These are phyloP conservation scores for Colletotrichum tabaci DNA, from an alignment of 2,329 filamentous ascomycete species.

Conservation along the genomic window DNA sequence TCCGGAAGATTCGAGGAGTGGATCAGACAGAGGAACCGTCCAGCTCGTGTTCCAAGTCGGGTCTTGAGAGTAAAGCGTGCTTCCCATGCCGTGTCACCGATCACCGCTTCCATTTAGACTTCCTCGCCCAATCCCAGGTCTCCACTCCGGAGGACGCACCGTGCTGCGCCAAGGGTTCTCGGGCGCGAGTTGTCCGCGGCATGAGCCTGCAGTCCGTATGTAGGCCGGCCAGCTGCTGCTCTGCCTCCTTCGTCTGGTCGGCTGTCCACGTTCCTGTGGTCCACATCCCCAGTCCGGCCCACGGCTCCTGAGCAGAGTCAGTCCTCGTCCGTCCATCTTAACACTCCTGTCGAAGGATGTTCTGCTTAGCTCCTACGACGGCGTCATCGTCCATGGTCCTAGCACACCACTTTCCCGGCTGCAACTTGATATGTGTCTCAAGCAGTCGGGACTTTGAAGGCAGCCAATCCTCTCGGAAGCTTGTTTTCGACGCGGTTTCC, in stretches of 20 bases:
- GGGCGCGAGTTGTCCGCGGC: neutral
- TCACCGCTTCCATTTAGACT: constrained; percentile 10
- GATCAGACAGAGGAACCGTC: neutral
- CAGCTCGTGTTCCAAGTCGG: constrained; percentile 15
- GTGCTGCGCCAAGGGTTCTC: constrained; percentile 10
- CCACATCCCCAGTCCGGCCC: neutral
- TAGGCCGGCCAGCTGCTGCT: constrained; percentile 28
- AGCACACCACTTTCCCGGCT: constrained; percentile 10
- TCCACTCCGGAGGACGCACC: neutral
- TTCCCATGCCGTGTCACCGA: constrained; percentile 23
- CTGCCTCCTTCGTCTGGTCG: neutral
- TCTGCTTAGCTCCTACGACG: neutral
- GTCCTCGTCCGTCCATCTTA: constrained; percentile 3
- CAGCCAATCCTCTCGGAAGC: constrained; percentile 15
- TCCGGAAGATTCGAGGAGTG: neutral
- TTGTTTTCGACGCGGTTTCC: constrained; percentile 16
- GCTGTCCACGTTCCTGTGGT: constrained; percentile 15
- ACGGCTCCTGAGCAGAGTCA: neutral
- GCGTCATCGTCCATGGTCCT: constrained; percentile 4
- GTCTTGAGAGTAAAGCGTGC: constrained; percentile 23
- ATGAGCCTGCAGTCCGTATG: neutral
- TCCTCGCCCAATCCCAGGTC: neutral
- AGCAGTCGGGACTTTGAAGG: neutral
- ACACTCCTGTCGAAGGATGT: neutral
- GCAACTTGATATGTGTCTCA: neutral